phyloP scores from a whole-genome alignment of 2,329 filamentous ascomycete genomes.

The Fonsecaea monophora region DNA sequence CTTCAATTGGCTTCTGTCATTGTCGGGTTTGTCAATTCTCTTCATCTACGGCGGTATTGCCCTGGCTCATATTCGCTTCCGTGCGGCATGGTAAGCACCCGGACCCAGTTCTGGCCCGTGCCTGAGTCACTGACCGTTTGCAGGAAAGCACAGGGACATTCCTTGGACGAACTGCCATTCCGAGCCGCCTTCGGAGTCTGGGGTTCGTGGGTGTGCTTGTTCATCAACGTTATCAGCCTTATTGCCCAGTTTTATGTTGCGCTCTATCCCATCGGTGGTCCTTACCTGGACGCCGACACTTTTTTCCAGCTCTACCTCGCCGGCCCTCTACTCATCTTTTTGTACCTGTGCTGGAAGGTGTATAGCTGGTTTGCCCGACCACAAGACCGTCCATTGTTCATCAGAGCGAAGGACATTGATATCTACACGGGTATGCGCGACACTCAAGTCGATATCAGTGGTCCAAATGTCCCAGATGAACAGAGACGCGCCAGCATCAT shows the following conservation, averaged over 20 bases:
- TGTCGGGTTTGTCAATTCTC: slow-evolving; percentile 75
- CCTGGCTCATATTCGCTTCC: slow-evolving; percentile 82
- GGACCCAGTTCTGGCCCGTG: slow-evolving; percentile 6
- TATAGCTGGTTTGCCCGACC: slow-evolving; percentile 41
- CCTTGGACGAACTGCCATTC: slow-evolving; percentile 79
- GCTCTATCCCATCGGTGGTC: slow-evolving; percentile 71
- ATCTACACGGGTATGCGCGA: slow-evolving; percentile 49
- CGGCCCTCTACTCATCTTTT: slow-evolving; percentile 37
- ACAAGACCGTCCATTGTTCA: slow-evolving; percentile 43
- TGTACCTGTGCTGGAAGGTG: slow-evolving; percentile 37
- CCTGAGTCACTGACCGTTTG: slow-evolving; percentile 19
- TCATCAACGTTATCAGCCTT: slow-evolving; percentile 77
- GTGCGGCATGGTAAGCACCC: slow-evolving; percentile 66
- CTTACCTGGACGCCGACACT: slow-evolving; percentile 35
- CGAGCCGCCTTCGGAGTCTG: slow-evolving; percentile 76
- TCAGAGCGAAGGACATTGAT: slow-evolving; percentile 45
- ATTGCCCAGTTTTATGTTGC: slow-evolving; percentile 89
- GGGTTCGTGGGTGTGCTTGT: slow-evolving; percentile 81
- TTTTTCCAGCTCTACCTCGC: slow-evolving; percentile 41
- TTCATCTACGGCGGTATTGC: slow-evolving; percentile 67
- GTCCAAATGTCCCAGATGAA: slow-evolving; percentile 40
- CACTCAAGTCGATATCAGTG: slow-evolving; percentile 39
- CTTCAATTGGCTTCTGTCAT: slow-evolving; percentile 79
- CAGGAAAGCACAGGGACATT: slow-evolving; percentile 65
- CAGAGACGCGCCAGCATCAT: slow-evolving; percentile 43